Conservation (phyloP, 2,329 filamentous ascomycete species). For the Pseudogymnoascus sp. region DNA sequence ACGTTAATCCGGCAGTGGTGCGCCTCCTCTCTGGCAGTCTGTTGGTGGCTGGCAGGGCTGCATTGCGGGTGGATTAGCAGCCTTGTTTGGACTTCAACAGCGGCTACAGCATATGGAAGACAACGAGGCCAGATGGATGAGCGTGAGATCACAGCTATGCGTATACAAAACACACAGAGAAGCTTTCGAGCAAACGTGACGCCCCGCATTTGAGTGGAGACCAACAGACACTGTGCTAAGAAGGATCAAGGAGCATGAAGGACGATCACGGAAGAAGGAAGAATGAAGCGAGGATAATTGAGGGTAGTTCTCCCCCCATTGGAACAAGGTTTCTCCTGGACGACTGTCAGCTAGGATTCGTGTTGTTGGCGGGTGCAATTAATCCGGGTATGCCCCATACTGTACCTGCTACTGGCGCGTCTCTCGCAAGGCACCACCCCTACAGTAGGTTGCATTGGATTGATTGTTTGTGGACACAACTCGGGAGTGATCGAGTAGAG, state of each 20-base stretch:
- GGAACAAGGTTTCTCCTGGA: background rate
- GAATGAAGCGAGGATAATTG: background rate
- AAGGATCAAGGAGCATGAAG: background rate
- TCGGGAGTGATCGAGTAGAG: background rate
- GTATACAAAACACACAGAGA: background rate
- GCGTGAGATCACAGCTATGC: background rate
- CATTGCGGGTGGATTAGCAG: background rate
- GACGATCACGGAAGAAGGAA: background rate
- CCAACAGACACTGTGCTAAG: background rate
- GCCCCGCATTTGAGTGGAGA: background rate
- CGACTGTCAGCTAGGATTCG: background rate
- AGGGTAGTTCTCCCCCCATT: background rate
- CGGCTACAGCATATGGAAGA: background rate
- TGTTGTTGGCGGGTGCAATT: background rate
- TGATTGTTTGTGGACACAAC: background rate
- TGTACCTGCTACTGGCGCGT: background rate
- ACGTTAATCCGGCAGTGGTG: conserved; percentile 8
- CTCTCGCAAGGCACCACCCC: background rate
- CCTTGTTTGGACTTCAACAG: background rate
- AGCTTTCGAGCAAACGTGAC: background rate
- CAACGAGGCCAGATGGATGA: no score
- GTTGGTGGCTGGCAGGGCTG: background rate
- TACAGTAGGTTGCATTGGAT: background rate
- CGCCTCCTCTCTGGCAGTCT: conserved; percentile 2
- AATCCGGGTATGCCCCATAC: conserved; percentile 1